These are phyloP conservation scores for Penicillium sp. DNA, from an alignment of 2,329 filamentous ascomycete genomes.

Conservation along the genomic window DNA sequence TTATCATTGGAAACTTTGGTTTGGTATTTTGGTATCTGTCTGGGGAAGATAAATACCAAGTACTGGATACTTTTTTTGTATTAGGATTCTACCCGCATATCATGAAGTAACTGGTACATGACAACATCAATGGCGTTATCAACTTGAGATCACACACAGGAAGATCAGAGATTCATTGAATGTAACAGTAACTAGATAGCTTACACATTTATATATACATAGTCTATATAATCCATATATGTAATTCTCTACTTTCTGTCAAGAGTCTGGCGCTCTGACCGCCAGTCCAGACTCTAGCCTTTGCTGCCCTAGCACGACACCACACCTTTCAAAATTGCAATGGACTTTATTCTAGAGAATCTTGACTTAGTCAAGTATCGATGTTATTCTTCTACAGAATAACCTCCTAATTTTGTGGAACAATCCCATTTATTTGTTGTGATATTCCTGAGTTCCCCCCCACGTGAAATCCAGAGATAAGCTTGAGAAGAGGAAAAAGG, in stretches of 20 bases:
- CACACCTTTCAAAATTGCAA: neutral
- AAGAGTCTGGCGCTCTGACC: slow-evolving; percentile 18
- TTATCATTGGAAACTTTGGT: too few relatives aligned
- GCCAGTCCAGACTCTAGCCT: slow-evolving; percentile 9
- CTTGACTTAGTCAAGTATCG: neutral
- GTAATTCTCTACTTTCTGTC: neutral
- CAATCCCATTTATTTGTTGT: neutral
- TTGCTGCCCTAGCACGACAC: slow-evolving; percentile 4
- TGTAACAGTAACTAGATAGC: neutral
- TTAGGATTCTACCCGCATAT: neutral
- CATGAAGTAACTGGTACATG: neutral
- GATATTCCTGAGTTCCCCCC: neutral
- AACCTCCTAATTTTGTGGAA: neutral
- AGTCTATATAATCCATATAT: neutral
- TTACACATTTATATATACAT: neutral
- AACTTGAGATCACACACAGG: neutral
- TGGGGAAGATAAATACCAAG: neutral
- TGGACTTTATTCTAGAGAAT: neutral
- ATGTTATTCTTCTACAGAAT: neutral
- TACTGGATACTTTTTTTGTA: neutral
- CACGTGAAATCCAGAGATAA: slow-evolving; percentile 12
- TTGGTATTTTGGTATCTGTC: neutral
- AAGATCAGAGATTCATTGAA: neutral
- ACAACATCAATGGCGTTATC: neutral
- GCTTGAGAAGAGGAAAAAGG: slow-evolving; percentile 15